Evolutionary conservation across 164 flowering plant species (phyloP), one percentile per base, ranked within the genome.

Genomic region (Annona squamosa): DNA sequence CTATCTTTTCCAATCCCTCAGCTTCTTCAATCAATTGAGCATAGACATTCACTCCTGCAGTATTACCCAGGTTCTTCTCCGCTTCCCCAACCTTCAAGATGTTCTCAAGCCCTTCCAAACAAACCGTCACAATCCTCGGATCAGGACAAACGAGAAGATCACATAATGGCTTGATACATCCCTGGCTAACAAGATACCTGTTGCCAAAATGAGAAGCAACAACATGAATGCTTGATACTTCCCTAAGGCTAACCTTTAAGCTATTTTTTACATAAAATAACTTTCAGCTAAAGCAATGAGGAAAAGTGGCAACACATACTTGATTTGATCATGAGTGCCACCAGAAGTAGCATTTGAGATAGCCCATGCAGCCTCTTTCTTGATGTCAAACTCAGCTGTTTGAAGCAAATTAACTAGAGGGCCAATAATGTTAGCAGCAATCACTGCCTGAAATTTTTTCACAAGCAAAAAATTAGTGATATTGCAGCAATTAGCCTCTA

Each of bases 291-390:
- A 26, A 26, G 37, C 37, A 26, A 26, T 26, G 37, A 26, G 37
- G 0, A 26, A 26, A 26, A 26, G 37, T 26, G 37, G 37, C 37
- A 26, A 26, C 37, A 48, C 83, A 74, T 83, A 91, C 97, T 85
- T 89, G 69, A 91, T 91, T 78, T 92, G 97, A 4, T 90, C 92
- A 46, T 83, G 82, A 52, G 85, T 81, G n/a, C 97, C 95, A 70
- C 95, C 94, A 73, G 92, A 90, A 4, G 93, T 88, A 46, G 94
- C 97, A 83, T 92, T 91, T 41, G 92, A 90, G 62, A 92, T 86
- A 48, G 93, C 91, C 94, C 93, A 91, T 43, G 97, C 94, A 62
- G 97, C 97, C 74, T 90, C 97, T 76, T 88, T 90, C 82, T 90
- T 90, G 44, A 90, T 88, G 56, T 91, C 93, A 76, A 91, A 92